Evolutionary conservation across 768 basidiomycete genomes (phyloP), one percentile per base, ranked within the genome.

Genomic region (Leccinum broughii): DNA sequence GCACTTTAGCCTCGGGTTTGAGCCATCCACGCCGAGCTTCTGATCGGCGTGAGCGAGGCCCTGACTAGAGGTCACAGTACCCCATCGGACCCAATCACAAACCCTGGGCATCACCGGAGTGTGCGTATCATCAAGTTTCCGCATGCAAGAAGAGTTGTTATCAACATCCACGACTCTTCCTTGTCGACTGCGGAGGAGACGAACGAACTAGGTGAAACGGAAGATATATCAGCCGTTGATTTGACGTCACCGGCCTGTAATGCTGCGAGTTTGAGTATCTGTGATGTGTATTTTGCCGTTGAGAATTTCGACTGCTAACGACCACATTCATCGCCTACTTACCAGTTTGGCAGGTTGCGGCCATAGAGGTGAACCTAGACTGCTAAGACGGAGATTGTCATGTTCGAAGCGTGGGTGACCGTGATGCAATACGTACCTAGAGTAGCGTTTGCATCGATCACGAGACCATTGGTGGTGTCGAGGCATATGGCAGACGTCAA

Each of bases 1-100:
- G 39, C 87, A 92, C 72, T 94, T 83, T 69, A 89, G 8, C 7
- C 20, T 46, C 44, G 13, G 11, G 6, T 44, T 44, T 44, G n/a
- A 44, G n/a, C 15, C n/a, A 7, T 17, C 39, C 39, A 17, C 39
- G 17, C 15, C 17, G 9, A 44, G 41, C n/a, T 44, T 41, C 41
- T n/a, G 1, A 20, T 44, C 41, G 41, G 41, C 41, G n/a, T 11
- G 41, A 41, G 13, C 37, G 37, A 39, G 39, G 17, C 39, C 39
- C 7, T 8, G 17, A 39, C 37, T 39, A 39, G 15, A 35, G 35
- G 35, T 14, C 11, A 35, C 14, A 39, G 37, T 9, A 17, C 8
- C 15, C 39, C 8, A 41, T 41, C 7, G 17, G 8, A 41, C 17
- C 39, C 3, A 20, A n/a, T 39, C 7, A 15, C 17, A 39, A 39